Conservation (phyloP, 768 basidiomycete species). For the Trametes meyenii region DNA sequence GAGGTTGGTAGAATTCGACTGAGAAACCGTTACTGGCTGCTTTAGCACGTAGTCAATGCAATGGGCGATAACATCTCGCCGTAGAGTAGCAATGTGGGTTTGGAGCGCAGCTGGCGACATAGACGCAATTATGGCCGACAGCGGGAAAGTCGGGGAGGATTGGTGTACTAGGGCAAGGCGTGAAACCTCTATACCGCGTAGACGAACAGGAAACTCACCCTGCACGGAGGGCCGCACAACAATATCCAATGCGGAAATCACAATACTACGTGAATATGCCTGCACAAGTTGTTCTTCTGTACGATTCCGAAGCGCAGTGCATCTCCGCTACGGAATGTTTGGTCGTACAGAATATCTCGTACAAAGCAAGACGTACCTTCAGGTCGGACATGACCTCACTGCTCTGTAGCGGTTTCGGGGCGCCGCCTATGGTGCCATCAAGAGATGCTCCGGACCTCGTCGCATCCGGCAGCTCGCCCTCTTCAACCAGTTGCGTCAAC, state of each 20-base stretch:
- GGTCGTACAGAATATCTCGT: background rate
- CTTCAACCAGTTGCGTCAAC: conserved; percentile 49
- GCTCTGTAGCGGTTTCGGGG: conserved; percentile 54
- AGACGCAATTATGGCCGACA: conserved; percentile 60
- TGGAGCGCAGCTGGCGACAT: conserved; percentile 57
- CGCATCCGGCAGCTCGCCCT: conserved; percentile 68
- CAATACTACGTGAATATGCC: conserved; percentile 62
- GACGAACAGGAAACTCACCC: conserved; percentile 33
- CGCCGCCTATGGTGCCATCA: conserved; percentile 45
- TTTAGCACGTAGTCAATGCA: conserved; percentile 62
- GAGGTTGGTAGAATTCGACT: conserved; percentile 38
- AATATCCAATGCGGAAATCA: conserved; percentile 52
- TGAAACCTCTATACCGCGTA: no score
- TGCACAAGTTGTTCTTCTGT: conserved; percentile 74
- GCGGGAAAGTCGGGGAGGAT: conserved; percentile 51
- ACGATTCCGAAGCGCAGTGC: conserved; percentile 51
- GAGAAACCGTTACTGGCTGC: conserved; percentile 50
- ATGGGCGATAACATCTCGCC: conserved; percentile 62
- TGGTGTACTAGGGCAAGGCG: conserved; percentile 50
- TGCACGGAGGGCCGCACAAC: conserved; percentile 54
- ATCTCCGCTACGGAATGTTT: conserved; percentile 49
- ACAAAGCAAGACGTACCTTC: conserved; percentile 47
- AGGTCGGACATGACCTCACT: conserved; percentile 58
- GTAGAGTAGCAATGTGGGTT: conserved; percentile 58
- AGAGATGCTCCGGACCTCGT: conserved; percentile 48